Evolutionary conservation across 805 yeast genomes (phyloP).

Genomic region (Wickerhamomyces mucosus): DNA sequence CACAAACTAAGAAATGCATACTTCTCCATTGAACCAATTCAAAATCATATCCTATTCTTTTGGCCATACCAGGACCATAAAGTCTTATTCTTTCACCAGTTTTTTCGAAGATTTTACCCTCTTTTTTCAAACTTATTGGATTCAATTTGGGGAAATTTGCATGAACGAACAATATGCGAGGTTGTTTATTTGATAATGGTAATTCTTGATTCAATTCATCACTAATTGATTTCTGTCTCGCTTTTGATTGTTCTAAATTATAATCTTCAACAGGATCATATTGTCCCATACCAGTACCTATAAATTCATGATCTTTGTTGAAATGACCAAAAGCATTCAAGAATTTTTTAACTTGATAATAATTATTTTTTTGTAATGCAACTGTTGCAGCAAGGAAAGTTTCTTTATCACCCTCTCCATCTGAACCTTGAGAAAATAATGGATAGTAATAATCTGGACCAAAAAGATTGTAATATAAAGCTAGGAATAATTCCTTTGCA

Average conservation of each 20-base stretch:
- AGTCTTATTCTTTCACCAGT: conserved; percentile 42
- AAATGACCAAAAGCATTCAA: conserved; percentile 47
- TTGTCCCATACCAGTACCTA: conserved; percentile 61
- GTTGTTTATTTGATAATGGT: conserved; percentile 13
- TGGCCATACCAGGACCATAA: conserved; percentile 47
- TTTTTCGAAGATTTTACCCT: conserved; percentile 30
- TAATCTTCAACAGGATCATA: conserved; percentile 48
- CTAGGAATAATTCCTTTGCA: conserved; percentile 41
- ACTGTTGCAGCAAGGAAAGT: conserved; percentile 53
- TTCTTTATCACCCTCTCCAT: conserved; percentile 51
- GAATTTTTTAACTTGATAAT: conserved; percentile 49
- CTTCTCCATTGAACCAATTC: conserved; percentile 51
- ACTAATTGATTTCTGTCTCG: conserved; percentile 7
- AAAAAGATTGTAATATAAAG: conserved; percentile 50
- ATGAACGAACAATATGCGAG: conserved; percentile 43
- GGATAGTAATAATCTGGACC: conserved; percentile 54
- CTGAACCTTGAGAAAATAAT: conserved; percentile 45
- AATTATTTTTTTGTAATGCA: conserved; percentile 42
- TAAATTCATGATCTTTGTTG: conserved; percentile 28
- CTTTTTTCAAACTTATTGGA: conserved; percentile 43
- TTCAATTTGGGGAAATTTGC: conserved; percentile 61
- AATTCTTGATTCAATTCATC: conserved; percentile 11
- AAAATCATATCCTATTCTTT: conserved; percentile 45
- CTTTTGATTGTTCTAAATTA: conserved; percentile 20
- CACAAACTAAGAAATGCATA: conserved; percentile 47